These are phyloP conservation scores for Ampelocalamus luodianensis DNA, from an alignment of 176 grass and related monocot genomes.

Conservation along the genomic window DNA sequence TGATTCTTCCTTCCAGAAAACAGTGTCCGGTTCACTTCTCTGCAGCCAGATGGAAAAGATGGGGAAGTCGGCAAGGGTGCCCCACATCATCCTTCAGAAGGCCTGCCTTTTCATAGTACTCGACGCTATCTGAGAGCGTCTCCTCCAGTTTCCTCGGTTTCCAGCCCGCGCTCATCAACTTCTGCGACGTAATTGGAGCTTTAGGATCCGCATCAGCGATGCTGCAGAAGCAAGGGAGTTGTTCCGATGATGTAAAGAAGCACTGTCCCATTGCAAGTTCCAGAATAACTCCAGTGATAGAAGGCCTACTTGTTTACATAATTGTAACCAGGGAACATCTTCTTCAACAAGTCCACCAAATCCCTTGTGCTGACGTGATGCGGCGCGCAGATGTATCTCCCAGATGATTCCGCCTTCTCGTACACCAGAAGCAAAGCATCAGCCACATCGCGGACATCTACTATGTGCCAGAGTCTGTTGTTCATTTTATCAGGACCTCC, in stretches of 20 bases:
- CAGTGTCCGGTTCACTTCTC: neutral
- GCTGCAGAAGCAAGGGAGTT: neutral
- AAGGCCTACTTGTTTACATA: constrained; percentile 31
- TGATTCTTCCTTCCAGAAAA: neutral
- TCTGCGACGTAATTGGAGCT: constrained; percentile 24
- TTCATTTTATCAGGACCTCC: constrained; percentile 46
- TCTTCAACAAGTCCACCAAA: constrained; percentile 53
- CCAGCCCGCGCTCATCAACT: constrained; percentile 53
- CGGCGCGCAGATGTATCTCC: constrained; percentile 50
- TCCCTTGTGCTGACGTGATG: constrained; percentile 14
- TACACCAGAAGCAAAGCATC: constrained; percentile 58
- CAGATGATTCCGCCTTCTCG: constrained; percentile 37
- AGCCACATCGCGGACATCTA: constrained; percentile 61
- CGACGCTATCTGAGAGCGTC: constrained; percentile 32
- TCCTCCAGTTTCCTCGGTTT: constrained; percentile 43
- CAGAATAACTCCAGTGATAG: neutral
- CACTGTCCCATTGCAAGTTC: neutral
- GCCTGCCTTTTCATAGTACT: constrained; percentile 42
- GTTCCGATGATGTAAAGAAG: neutral
- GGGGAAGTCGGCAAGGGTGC: neutral
- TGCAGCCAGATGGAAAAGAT: neutral
- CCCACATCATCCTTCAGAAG: constrained; percentile 35
- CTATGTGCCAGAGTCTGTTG: constrained; percentile 42
- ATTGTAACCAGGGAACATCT: constrained; percentile 36
- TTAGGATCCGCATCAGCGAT: neutral